Evolutionary conservation across 2,329 filamentous ascomycete genomes (phyloP), one percentile per base, ranked within the genome.

Genomic region (Coleophoma eucalyptorum): DNA sequence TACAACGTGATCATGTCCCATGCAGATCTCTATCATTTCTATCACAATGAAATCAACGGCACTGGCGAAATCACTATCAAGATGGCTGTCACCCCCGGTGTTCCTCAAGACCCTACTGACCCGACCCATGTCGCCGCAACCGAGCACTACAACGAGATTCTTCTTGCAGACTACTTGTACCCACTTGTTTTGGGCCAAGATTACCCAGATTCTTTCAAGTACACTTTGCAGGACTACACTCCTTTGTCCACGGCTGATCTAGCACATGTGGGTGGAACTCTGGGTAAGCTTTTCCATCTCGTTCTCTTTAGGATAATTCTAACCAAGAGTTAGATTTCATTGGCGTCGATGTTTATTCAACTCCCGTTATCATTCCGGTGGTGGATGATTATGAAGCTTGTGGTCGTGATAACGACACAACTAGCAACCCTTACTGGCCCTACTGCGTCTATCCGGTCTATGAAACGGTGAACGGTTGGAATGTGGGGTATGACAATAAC

Each of bases 21-120:
- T 50, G 74, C 75, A 0, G 61, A 68, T 5, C 65, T 77, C 0
- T 74, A 71, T 37, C 69, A 72, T 57, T 80, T 74, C 61, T 80
- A 81, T 62, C 71, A 74, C 33, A 73, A 79, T 3, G 72, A 75
- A 15, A 64, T 81, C 16, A 68, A 72, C 1, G 77, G 74, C 33
- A 70, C 65, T 0, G 77, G 75, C 0, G 71, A 72, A 50, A 67
- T 80, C 7, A 69, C 72, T 0, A 54, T 78, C 47, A 79, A 77
- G 31, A 26, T 45, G 13, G 43, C 32, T 6, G 38, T 43, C 56
- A 78, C 77, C 58, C 76, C 78, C 46, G 76, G 72, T 2, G 68
- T 79, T 1, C 76, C 76, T 0, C 67, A 66, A 0, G 60, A 78
- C 21, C 67, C 68, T 0, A 45, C 55, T 12, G 50, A 50, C 26